Percentiles rank a stretch among this genome's conserved stretches.
phyloP scores from a whole-genome alignment of 495 filamentous ascomycete species.

The Xylaria castorea region DNA sequence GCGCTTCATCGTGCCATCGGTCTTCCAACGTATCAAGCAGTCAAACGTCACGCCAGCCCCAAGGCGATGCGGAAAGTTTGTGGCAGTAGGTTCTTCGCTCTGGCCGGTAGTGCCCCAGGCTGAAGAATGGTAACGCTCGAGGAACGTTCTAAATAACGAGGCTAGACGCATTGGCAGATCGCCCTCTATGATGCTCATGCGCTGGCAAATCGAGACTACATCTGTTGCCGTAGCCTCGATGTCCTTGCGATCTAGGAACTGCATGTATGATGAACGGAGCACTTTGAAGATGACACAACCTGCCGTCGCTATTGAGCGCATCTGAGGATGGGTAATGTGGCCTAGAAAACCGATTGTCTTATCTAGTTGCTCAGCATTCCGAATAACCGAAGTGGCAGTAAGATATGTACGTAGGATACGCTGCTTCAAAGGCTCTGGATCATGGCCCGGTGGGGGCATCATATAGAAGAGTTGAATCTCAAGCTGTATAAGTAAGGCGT shows the following conservation, averaged over 20 bases:
- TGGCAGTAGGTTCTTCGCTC: conserved; percentile 37
- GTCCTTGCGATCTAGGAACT: conserved; percentile 32
- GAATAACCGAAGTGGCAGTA: conserved; percentile 48
- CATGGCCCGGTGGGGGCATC: conserved; percentile 47
- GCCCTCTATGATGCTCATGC: conserved; percentile 33
- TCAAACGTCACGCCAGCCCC: conserved; percentile 50
- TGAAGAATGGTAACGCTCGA: conserved; percentile 26
- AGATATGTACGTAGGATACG: conserved; percentile 50
- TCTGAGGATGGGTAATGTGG: conserved; percentile 51
- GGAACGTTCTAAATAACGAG: conserved; percentile 45
- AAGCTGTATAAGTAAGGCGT: conserved; percentile 47
- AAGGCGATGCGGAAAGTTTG: conserved; percentile 43
- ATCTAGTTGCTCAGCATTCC: conserved; percentile 41
- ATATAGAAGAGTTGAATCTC: conserved; percentile 57
- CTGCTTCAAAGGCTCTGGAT: conserved; percentile 46
- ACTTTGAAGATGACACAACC: conserved; percentile 50
- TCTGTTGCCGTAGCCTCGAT: conserved; percentile 32
- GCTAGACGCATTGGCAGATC: conserved; percentile 46
- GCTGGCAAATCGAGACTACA: conserved; percentile 30
- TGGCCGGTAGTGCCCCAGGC: background rate
- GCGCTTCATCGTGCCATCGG: conserved; percentile 30
- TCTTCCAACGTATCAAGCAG: conserved; percentile 50
- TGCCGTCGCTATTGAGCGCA: conserved; percentile 46
- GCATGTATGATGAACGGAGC: conserved; percentile 45
- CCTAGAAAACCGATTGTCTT: conserved; percentile 41